Evolutionary conservation across 2,329 filamentous ascomycete genomes (phyloP), one percentile per base, ranked within the genome.

Genomic region (Talaromyces funiculosus): DNA sequence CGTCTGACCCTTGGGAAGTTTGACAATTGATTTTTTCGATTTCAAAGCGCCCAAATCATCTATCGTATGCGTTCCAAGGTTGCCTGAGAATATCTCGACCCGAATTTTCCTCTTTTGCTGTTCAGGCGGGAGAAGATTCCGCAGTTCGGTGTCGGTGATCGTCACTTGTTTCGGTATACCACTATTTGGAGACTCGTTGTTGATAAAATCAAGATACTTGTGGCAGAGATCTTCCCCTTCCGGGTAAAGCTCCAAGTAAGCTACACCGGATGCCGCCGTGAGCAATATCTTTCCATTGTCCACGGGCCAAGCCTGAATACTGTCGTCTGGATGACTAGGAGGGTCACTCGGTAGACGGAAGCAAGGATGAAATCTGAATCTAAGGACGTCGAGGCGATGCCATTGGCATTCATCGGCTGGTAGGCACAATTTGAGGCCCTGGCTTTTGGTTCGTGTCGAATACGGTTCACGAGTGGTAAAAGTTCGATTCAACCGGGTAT

Each of bases 351-450:
- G 90, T 57, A 96, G 82, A 59, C 87, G 83, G 79, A 99, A 97
- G 72, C 90, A 92, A 3, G 92, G 91, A 70, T 99, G 94, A 66
- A 87, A 89, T 65, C 92, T 87, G 78, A 97, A 96, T 40, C 92
- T 89, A 57, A 99, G 81, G 58, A 86, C 86, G 73, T 97, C 94
- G 6, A 97, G 82, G 61, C 92, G 85, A 74, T 97, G 92, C 93
- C 93, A 97, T 26, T 81, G 82, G 72, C 92, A 96, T 75, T 97
- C 94, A 66, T 97, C 91, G 51, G 86, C 84, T 33, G 85, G 85
- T 45, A 88, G 73, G 43, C 92, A 89, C 6, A 90, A 75, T 3
- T 89, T 88, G 62, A 84, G 75, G 2, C 92, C 92, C 67, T 90
- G 91, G 45, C 88, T 87, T 71, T 90, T 91, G 2, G 91, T 96